Evolutionary conservation across 1,139 yeast species (phyloP).

Genomic region (Protomyces lactucae-debilis): DNA sequence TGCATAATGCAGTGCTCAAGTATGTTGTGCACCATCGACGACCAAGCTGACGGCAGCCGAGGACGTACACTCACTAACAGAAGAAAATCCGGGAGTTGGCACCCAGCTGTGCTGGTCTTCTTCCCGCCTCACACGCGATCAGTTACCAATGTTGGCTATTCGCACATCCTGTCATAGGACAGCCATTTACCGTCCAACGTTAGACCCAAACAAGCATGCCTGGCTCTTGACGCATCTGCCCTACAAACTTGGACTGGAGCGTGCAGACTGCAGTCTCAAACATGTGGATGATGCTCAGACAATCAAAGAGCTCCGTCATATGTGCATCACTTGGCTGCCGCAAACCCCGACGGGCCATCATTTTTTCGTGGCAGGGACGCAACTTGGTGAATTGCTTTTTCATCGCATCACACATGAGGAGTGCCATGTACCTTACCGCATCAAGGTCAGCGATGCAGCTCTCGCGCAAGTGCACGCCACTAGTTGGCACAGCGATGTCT

Average conservation of each 20-base stretch:
- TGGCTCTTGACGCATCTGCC: constrained; percentile 1
- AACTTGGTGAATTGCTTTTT: not conserved
- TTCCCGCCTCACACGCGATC: not conserved
- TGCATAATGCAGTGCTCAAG: not conserved
- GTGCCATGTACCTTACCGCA: not conserved
- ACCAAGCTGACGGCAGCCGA: not conserved
- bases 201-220: not conserved
- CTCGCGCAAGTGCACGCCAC: not conserved
- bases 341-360: not conserved
- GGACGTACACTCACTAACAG: not conserved
- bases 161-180: not conserved
- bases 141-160: not conserved
- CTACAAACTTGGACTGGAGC: not conserved
- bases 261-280: not conserved
- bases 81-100: not conserved
- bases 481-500: not conserved
- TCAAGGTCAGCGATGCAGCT: not conserved
- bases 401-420: not conserved
- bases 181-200: not conserved
- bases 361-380: not conserved
- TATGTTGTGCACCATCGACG: not conserved
- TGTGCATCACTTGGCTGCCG: not conserved
- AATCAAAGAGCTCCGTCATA: not conserved
- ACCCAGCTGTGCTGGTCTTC: not conserved
- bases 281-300: not conserved